phyloP scores from a whole-genome alignment of 2,329 filamentous ascomycete genomes.

The Xylaria hypoxylon region DNA sequence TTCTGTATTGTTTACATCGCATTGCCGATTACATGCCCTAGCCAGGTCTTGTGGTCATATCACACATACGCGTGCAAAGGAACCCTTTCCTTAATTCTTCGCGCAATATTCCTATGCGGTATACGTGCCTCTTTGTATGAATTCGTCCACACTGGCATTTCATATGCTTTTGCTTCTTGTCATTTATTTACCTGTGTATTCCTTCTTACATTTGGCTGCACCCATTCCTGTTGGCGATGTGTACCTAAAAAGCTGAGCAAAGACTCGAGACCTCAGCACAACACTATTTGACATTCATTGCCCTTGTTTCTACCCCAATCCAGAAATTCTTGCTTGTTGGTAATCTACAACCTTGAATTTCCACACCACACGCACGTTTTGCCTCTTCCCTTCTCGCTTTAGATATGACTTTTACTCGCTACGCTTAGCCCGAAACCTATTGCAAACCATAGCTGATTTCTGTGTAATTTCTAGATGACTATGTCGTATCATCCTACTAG shows the following conservation, averaged over 20 bases:
- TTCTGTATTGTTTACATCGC: background rate
- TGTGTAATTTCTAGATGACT: conserved; percentile 36
- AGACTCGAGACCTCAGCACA: background rate
- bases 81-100: too few relatives aligned
- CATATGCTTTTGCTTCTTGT: background rate
- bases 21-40: background rate
- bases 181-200: background rate
- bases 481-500: conserved; percentile 43
- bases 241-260: background rate
- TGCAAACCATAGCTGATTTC: conserved; percentile 23
- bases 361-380: background rate
- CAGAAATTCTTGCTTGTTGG: background rate
- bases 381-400: background rate
- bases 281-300: background rate
- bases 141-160: background rate
- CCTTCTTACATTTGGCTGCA: background rate
- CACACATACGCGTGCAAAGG: too few relatives aligned
- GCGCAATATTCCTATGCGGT: too few relatives aligned
- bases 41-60: background rate
- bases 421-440: background rate
- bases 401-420: background rate
- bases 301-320: background rate
- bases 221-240: background rate
- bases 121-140: background rate
- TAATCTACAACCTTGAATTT: background rate